These are phyloP conservation scores for Spergularia azorica DNA, from an alignment of 179 eudicot genomes.

Conservation along the genomic window DNA sequence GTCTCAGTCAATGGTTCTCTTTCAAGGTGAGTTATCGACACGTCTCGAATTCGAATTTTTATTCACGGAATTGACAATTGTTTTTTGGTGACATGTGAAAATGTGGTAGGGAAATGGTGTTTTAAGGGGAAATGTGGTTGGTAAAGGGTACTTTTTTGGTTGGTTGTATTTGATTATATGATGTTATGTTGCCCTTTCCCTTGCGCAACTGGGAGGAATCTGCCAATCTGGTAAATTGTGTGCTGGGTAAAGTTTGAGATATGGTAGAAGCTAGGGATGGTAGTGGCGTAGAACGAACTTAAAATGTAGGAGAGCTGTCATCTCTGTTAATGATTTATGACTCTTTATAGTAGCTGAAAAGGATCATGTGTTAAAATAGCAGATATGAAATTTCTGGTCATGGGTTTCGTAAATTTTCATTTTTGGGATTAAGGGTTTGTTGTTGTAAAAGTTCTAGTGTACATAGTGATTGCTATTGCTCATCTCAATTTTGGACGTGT, in stretches of 20 bases:
- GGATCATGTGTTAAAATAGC: not conserved
- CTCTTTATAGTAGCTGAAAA: not conserved
- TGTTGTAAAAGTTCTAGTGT: not conserved
- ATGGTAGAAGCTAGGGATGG: not conserved
- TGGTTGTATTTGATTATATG: not conserved
- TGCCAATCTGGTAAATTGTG: slow-evolving; percentile 8
- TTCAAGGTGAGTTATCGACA: slow-evolving; percentile 27
- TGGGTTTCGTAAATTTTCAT: not conserved
- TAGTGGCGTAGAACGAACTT: slow-evolving; percentile 4
- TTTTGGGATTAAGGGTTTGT: not conserved
- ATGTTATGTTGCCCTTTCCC: not conserved
- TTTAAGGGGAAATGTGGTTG: not conserved
- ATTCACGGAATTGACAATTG: not conserved
- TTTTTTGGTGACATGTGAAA: not conserved
- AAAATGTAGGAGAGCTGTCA: not conserved
- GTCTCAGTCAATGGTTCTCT: slow-evolving; percentile 25
- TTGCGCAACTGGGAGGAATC: not conserved
- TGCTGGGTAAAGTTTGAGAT: slow-evolving; percentile 2
- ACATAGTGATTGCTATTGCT: slow-evolving; percentile 3
- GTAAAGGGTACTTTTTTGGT: not conserved
- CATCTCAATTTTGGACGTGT: not conserved
- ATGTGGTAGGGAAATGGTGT: not conserved
- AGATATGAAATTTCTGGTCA: not conserved
- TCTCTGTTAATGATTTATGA: not conserved
- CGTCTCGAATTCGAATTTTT: not conserved